phyloP scores from a whole-genome alignment of 495 filamentous ascomycete genomes.

The Penicillium canariense region DNA sequence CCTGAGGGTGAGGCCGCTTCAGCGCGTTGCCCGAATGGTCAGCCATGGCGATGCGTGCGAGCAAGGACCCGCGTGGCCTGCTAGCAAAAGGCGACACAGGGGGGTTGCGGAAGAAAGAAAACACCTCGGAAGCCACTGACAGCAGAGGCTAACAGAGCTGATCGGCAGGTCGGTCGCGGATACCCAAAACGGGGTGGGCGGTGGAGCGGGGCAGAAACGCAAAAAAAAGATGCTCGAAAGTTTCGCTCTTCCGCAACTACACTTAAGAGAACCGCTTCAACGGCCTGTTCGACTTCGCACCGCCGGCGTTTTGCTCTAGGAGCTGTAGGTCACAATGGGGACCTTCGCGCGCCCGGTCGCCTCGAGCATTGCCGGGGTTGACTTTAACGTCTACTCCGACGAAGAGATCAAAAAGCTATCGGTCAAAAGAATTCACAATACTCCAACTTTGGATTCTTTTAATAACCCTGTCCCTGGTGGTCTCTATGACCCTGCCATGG shows the following conservation, averaged over 20 bases:
- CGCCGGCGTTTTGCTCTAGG: slow-evolving; percentile 38
- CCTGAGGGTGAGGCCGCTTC: slow-evolving; percentile 60
- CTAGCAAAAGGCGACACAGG: background rate
- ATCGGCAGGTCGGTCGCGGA: slow-evolving; percentile 5
- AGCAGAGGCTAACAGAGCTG: background rate
- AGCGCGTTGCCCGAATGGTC: slow-evolving; percentile 49
- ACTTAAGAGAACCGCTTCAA: slow-evolving; percentile 26
- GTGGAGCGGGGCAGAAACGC: slow-evolving; percentile 31
- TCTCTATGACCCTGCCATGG: slow-evolving; percentile 88
- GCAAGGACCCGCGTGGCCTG: slow-evolving; percentile 7
- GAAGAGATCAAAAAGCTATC: slow-evolving; percentile 86
- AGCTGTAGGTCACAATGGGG: slow-evolving; percentile 51
- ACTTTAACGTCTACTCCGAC: slow-evolving; percentile 78
- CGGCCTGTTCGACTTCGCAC: slow-evolving; percentile 30
- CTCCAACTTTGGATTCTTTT: slow-evolving; percentile 83
- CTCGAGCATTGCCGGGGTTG: slow-evolving; percentile 80
- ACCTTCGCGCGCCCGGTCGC: slow-evolving; percentile 88
- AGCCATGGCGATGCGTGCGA: slow-evolving; percentile 41
- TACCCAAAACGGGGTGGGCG: slow-evolving; percentile 21
- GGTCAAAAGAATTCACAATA: slow-evolving; percentile 87
- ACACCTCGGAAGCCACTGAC: background rate
- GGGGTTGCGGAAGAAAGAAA: background rate
- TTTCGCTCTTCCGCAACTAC: slow-evolving; percentile 26
- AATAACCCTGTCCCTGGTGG: slow-evolving; percentile 83
- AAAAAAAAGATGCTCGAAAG: slow-evolving; percentile 31